Evolutionary conservation across 2,329 filamentous ascomycete species (phyloP).

Genomic region (Talaromyces sp.): DNA sequence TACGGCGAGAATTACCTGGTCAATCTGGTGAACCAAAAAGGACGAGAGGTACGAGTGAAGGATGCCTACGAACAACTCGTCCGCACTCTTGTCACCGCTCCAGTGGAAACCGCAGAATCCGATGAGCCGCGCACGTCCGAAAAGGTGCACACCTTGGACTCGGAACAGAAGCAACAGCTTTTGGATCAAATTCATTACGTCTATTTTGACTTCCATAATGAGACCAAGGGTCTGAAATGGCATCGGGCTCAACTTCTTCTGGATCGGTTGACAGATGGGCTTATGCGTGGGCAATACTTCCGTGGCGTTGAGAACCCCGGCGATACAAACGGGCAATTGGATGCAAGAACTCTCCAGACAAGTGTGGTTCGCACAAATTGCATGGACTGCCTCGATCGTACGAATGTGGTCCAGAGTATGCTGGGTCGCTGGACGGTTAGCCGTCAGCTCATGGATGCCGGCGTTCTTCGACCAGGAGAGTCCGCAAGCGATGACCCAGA

Average conservation of each 20-base stretch:
- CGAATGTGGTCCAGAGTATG: slow-evolving; percentile 97
- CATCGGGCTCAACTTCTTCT: slow-evolving; percentile 83
- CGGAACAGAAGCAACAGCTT: slow-evolving; percentile 51
- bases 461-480: slow-evolving; percentile 69
- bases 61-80: slow-evolving; percentile 91
- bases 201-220: slow-evolving; percentile 97
- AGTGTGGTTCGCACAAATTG: slow-evolving; percentile 96
- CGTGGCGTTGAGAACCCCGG: slow-evolving; percentile 80
- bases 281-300: slow-evolving; percentile 84
- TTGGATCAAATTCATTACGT: slow-evolving; percentile 89
- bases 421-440: slow-evolving; percentile 83
- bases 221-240: slow-evolving; percentile 93
- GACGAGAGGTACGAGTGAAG: slow-evolving; percentile 83
- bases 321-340: slow-evolving; percentile 62
- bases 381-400: slow-evolving; percentile 98
- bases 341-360: slow-evolving; percentile 74
- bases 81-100: slow-evolving; percentile 63
- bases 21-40: slow-evolving; percentile 95
- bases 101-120: slow-evolving; percentile 59
- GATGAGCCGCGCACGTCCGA: slow-evolving; percentile 62
- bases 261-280: slow-evolving; percentile 69
- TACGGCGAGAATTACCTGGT: slow-evolving; percentile 98
- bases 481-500: slow-evolving; percentile 70
- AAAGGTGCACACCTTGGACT: slow-evolving; percentile 74
- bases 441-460: slow-evolving; percentile 79